A percentile compares a stretch with the other conserved stretches of the same genome.
These are phyloP conservation scores for Claviceps lovelessii DNA, from an alignment of 2,329 filamentous ascomycete species.

Conservation along the genomic window DNA sequence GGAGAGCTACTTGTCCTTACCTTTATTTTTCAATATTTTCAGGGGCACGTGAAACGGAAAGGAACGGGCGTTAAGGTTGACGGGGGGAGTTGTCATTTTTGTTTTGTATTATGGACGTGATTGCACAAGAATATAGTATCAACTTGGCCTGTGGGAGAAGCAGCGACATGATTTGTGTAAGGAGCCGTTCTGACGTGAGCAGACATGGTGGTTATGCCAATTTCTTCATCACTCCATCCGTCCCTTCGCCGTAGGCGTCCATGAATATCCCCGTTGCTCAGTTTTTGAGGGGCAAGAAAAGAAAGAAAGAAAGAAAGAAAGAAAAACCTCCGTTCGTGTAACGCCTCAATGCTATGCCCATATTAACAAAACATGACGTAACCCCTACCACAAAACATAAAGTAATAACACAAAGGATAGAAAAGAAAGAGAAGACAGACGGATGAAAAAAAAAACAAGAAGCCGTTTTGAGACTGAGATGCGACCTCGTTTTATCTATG, in stretches of 20 bases:
- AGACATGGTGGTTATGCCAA: background rate
- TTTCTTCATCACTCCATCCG: background rate
- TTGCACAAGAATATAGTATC: background rate
- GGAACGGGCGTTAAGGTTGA: background rate
- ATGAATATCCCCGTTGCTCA: background rate
- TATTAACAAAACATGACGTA: background rate
- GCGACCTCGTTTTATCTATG: conserved; percentile 24
- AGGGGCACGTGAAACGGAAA: background rate
- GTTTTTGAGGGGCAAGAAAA: no score
- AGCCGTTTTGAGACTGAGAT: background rate
- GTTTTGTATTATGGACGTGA: background rate
- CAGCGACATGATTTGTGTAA: background rate
- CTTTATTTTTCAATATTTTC: background rate
- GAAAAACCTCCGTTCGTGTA: background rate
- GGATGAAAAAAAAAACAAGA: background rate
- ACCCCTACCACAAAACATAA: background rate
- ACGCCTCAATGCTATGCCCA: background rate
- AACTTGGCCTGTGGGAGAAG: background rate
- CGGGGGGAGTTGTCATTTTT: background rate
- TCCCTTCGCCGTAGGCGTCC: background rate
- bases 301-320: no score
- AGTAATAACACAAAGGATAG: background rate
- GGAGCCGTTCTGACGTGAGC: background rate
- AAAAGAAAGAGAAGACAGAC: background rate
- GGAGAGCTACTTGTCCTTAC: background rate